Percentiles rank a stretch among this genome's conserved stretches.
Conservation (phyloP, 106 monocot species). For the Chionographis japonica region DNA sequence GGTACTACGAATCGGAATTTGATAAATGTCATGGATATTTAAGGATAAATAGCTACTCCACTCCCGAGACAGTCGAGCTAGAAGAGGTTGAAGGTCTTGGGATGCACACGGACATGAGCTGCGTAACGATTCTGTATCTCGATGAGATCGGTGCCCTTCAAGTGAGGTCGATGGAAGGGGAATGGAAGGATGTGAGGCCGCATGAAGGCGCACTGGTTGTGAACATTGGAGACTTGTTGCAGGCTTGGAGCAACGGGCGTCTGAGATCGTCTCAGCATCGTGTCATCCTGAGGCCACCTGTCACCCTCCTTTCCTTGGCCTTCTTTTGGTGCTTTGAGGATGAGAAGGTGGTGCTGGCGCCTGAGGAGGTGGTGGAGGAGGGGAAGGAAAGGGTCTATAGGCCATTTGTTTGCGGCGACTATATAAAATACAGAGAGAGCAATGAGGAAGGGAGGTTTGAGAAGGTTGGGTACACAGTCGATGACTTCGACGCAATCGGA, state of each 20-base stretch:
- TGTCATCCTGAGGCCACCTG: slow-evolving; percentile 16
- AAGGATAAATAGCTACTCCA: slow-evolving; percentile 36
- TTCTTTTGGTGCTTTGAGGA: slow-evolving; percentile 62
- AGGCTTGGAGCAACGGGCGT: slow-evolving; percentile 54
- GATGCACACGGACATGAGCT: slow-evolving; percentile 67
- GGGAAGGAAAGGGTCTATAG: slow-evolving; percentile 25
- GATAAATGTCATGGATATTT: slow-evolving; percentile 40
- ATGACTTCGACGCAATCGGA: slow-evolving; percentile 25
- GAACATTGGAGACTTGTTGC: slow-evolving; percentile 51
- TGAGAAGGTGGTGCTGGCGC: slow-evolving; percentile 36
- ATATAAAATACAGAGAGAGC: slow-evolving; percentile 43
- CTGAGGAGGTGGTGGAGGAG: slow-evolving; percentile 28
- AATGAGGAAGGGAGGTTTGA: slow-evolving; percentile 40
- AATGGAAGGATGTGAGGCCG: slow-evolving; percentile 31
- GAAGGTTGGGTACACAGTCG: slow-evolving; percentile 34
- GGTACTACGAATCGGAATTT: slow-evolving; percentile 39
- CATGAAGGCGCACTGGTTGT: slow-evolving; percentile 31
- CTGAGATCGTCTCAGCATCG: slow-evolving; percentile 39
- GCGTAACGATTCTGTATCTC: slow-evolving; percentile 43
- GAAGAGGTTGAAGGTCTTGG: slow-evolving; percentile 45
- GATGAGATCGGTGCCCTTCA: slow-evolving; percentile 52
- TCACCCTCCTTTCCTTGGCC: slow-evolving; percentile 21
- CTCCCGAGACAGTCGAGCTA: neutral
- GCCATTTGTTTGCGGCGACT: slow-evolving; percentile 40
- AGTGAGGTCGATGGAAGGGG: slow-evolving; percentile 24